Percentiles rank a stretch among this genome's conserved stretches.
Evolutionary conservation across 2,329 filamentous ascomycete species (phyloP).

Genomic region (Ophiocordyceps camponoti-rufipedis): DNA sequence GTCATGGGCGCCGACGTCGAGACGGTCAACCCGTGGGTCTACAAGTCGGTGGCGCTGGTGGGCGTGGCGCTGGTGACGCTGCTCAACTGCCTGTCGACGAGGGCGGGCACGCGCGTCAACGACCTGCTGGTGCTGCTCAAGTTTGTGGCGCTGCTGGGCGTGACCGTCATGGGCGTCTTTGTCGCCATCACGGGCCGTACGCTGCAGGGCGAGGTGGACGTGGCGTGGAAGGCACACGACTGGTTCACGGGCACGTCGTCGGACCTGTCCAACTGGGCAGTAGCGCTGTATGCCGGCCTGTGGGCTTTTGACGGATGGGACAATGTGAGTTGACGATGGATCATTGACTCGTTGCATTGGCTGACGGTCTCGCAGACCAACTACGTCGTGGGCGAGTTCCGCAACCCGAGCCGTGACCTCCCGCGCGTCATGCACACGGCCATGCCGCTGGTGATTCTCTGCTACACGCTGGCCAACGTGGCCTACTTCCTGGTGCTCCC

Average conservation of each 20-base stretch:
- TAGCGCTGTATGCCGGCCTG: conserved; percentile 84
- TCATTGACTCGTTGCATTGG: background rate
- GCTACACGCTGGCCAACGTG: conserved; percentile 79
- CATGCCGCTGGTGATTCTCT: conserved; percentile 82
- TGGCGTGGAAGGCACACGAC: conserved; percentile 69
- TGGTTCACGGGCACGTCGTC: conserved; percentile 81
- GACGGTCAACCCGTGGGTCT: conserved; percentile 68
- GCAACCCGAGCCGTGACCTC: conserved; percentile 74
- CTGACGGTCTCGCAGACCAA: conserved; percentile 48
- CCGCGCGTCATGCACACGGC: conserved; percentile 92
- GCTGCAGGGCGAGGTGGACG: conserved; percentile 53
- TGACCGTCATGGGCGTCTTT: conserved; percentile 75
- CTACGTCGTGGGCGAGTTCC: conserved; percentile 94
- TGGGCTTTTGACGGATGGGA: conserved; percentile 99
- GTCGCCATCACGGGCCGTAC: conserved; percentile 77
- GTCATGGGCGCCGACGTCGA: conserved; percentile 74
- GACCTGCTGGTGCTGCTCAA: conserved; percentile 96
- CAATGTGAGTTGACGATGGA: conserved; percentile 44
- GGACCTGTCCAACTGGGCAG: conserved; percentile 73
- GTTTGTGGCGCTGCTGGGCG: conserved; percentile 72
- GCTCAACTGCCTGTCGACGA: conserved; percentile 82
- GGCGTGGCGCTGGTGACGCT: conserved; percentile 63
- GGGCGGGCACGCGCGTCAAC: conserved; percentile 68
- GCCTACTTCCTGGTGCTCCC: conserved; percentile 92
- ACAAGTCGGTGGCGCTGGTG: conserved; percentile 67